Evolutionary conservation across 2,329 filamentous ascomycete genomes (phyloP).

Genomic region (Sporothrix brasiliensis): DNA sequence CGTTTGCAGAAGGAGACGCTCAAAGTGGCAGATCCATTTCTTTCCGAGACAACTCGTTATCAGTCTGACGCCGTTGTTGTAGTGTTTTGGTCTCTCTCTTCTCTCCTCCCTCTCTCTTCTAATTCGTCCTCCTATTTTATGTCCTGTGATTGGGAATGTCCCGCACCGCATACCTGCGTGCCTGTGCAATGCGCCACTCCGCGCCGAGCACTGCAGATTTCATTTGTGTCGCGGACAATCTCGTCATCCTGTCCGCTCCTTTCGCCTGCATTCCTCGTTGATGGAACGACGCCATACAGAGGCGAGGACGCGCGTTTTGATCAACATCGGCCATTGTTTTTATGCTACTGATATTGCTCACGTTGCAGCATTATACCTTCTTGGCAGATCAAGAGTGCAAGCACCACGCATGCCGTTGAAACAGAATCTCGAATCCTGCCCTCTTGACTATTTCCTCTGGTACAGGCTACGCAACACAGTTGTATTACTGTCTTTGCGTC

Average conservation of each 20-base stretch:
- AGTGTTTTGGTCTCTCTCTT: background rate
- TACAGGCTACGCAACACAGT: background rate
- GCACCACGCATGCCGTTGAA: constrained; percentile 8
- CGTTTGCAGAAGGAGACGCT: constrained; percentile 10
- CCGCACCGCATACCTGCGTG: constrained; percentile 6
- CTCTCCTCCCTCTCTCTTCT: too few relatives aligned
- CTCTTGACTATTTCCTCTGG: background rate
- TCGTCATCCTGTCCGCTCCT: constrained; percentile 2
- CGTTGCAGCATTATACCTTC: background rate
- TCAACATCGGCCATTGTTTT: background rate
- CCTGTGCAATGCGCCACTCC: constrained; percentile 18
- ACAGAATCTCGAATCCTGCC: constrained; percentile 7
- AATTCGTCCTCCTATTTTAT: background rate
- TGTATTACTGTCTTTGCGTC: too few relatives aligned
- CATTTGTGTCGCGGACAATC: constrained; percentile 4
- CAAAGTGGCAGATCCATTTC: constrained; percentile 1
- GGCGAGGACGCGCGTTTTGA: constrained; percentile 30
- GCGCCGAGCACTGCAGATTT: constrained; percentile 23
- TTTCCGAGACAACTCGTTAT: background rate
- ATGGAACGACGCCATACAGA: background rate
- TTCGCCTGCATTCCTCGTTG: constrained; percentile 1
- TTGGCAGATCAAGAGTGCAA: constrained; percentile 16
- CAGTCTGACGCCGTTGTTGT: background rate
- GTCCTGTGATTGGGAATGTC: constrained; percentile 3
- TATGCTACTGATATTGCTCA: too few relatives aligned